Base-by-base conservation (phyloP, 208 protist species). In the Trypanosomatidae sp. region DNA sequence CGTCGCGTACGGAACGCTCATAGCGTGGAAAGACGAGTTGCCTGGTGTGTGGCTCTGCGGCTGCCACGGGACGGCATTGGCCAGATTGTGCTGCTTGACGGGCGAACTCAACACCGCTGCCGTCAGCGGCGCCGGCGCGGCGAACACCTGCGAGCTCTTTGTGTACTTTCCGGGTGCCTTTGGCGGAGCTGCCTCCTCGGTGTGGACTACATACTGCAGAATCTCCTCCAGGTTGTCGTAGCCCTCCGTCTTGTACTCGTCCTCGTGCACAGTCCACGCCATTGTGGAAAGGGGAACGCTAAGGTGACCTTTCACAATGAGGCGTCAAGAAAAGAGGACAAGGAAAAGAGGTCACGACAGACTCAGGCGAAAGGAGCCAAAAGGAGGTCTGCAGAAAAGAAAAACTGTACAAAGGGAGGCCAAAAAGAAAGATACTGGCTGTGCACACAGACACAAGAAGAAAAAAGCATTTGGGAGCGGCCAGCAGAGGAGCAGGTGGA, bases 181-280 rank as follows among this genome's bases (percentile, higher is more conserved):
- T 1, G 69, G 46, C 36, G 56, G 46, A 1, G 43, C 62, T 7
- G 68, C 62, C 8, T 91, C 87, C 44, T 85, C 83, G 2, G 77
- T 77, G 66, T 84, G 69, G 19, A 79, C 67, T 44, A 81, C 81
- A 7, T 84, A 70, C 49, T 86, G 81, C 58, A 88, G 53, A 15
- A 90, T 76, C 65, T 85, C 86, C 65, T 84, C 72, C 50, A 88
- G 30, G 76, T 90, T 88, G 10, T 65, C 30, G 76, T 76, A 77
- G 36, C 82, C 84, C n/a, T 82, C 78, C 53, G 62, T 80, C 60
- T 66, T 88, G 80, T 92, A 92, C 69, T 93, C 89, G 62, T 96
- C 88, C 58, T 96, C 89, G 66, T 94, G 91, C 60, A 96, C 91
- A 59, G 89, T 94, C 91, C 89, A 96, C 64, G 91, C 83, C 85